Percentiles rank a stretch among this genome's conserved stretches.
These are phyloP conservation scores for Xylaria sp. DNA, from an alignment of 2,329 filamentous ascomycete species.

Conservation along the genomic window DNA sequence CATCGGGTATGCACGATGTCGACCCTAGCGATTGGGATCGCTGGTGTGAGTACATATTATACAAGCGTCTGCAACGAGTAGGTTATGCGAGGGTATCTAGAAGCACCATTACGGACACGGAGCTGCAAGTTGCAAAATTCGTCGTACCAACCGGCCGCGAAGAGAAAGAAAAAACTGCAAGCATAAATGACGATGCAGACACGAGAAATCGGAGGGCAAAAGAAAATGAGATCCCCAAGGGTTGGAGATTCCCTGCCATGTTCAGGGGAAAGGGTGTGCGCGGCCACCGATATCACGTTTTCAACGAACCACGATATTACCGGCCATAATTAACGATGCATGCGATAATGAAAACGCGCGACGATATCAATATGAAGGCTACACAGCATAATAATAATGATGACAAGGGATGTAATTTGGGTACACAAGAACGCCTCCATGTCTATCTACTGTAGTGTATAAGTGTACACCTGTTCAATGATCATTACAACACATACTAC, in stretches of 20 bases:
- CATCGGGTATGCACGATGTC: conserved; percentile 94
- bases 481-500: neutral
- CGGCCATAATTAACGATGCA: conserved; percentile 40
- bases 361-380: conserved; percentile 18
- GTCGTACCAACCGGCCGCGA: conserved; percentile 77
- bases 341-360: conserved; percentile 16
- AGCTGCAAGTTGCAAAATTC: conserved; percentile 97
- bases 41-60: conserved; percentile 99
- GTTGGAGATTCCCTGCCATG: conserved; percentile 83
- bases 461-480: conserved; percentile 14
- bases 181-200: conserved; percentile 55
- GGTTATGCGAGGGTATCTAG: conserved; percentile 92
- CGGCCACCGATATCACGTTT: conserved; percentile 94
- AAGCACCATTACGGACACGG: conserved; percentile 94
- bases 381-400: conserved; percentile 23
- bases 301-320: conserved; percentile 87
- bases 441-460: conserved; percentile 24
- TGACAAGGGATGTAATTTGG: conserved; percentile 26
- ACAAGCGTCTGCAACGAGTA: conserved; percentile 85
- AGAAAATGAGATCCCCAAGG: conserved; percentile 80
- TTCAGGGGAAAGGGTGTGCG: conserved; percentile 89
- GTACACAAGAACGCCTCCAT: conserved; percentile 16
- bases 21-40: conserved; percentile 93
- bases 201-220: conserved; percentile 68
- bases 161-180: conserved; percentile 59